Conservation (phyloP, 2,329 filamentous ascomycete species). For the Cladophialophora bantiana region DNA sequence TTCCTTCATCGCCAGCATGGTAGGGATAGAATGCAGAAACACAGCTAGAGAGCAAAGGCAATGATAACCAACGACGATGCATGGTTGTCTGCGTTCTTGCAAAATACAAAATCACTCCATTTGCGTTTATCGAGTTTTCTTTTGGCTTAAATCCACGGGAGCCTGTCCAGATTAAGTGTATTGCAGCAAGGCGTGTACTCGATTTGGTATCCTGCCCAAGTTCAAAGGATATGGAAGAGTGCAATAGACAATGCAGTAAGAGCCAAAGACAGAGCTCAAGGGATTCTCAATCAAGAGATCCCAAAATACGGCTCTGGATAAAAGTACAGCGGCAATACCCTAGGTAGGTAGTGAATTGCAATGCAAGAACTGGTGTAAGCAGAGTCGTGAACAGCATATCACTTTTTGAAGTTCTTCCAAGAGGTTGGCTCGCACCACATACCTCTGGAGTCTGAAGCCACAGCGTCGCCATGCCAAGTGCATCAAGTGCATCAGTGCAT, state of each 20-base stretch:
- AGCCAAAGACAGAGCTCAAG: constrained; percentile 15
- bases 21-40: constrained; percentile 55
- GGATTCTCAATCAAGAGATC: constrained; percentile 41
- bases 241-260: constrained; percentile 8
- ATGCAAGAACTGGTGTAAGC: constrained; percentile 6
- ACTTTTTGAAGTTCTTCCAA: constrained; percentile 5
- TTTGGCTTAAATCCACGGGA: constrained; percentile 21
- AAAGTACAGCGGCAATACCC: constrained; percentile 12
- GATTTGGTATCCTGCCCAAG: constrained; percentile 31
- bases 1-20: constrained; percentile 39
- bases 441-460: constrained; percentile 11
- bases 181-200: constrained; percentile 14
- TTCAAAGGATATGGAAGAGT: constrained; percentile 20
- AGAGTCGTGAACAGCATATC: not conserved
- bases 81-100: constrained; percentile 23
- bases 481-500: constrained; percentile 13
- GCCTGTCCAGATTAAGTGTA: constrained; percentile 29
- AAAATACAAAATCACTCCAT: constrained; percentile 4
- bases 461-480: constrained; percentile 29
- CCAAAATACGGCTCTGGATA: constrained; percentile 13
- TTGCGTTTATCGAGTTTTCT: not conserved
- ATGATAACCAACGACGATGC: constrained; percentile 39
- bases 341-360: not conserved
- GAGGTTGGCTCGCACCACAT: constrained; percentile 13
- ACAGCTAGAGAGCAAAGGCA: constrained; percentile 36